Evolutionary conservation across 768 basidiomycete species (phyloP).

Genomic region (Lactarius hengduanensis): DNA sequence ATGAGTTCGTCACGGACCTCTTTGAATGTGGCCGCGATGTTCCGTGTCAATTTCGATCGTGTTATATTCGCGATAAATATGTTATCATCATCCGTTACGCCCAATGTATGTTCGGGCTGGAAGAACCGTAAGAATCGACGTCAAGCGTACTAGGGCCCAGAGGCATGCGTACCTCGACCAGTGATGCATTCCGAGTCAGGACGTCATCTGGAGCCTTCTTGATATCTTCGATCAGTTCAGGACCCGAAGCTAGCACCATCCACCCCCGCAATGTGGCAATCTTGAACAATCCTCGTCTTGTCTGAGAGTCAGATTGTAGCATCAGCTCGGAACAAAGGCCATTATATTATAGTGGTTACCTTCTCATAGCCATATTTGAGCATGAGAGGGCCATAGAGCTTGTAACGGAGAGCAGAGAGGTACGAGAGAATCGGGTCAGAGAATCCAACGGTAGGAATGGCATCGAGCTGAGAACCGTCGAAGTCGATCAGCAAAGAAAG

Average conservation of each 20-base stretch:
- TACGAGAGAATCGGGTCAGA: neutral
- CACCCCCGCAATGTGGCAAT: neutral
- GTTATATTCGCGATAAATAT: neutral
- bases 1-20: neutral
- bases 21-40: neutral
- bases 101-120: neutral
- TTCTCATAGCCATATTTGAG: neutral
- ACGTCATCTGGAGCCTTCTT: neutral
- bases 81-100: neutral
- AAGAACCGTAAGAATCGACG: neutral
- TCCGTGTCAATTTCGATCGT: neutral
- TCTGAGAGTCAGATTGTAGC: neutral
- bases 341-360: neutral
- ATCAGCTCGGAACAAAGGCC: neutral
- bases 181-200: neutral
- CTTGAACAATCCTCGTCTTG: neutral
- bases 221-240: neutral
- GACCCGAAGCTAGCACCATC: neutral
- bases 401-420: neutral
- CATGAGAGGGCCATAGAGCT: neutral
- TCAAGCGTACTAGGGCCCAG: neutral
- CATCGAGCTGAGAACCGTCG: neutral
- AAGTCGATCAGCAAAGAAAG: neutral
- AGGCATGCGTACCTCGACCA: neutral
- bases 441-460: neutral